Base-by-base conservation (phyloP, 352 stramenopile genomes). In the Phytophthora brassicae region DNA sequence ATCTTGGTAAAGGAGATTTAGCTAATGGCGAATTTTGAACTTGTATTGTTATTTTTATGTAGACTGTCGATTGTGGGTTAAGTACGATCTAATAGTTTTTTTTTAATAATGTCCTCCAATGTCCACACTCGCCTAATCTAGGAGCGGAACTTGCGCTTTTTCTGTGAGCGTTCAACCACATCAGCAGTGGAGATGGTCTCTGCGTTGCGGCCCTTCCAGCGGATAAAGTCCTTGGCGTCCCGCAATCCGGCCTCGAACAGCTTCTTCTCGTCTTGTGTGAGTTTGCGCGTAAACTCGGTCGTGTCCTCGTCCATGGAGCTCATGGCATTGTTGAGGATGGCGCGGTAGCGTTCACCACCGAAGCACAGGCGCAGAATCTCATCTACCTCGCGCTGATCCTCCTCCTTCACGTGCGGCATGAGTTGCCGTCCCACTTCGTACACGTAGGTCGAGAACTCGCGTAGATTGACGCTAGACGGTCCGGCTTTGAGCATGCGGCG, bases 321-420 rank as follows among this genome's bases (percentile, higher is more conserved):
- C 86, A 93, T 92, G 23, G 81, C 78, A 57, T 93, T 90, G 72
- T 94, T 91, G 52, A 94, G 70, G 19, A 94, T 74, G 26, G 77
- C 70, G 31, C 81, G 76, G 68, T 89, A 94, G 14, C 86, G 78
- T 59, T 94, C 84, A 22, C 86, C 84, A 42, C 81, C 77, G 46
- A 89, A 92, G 17, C 80, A 81, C 29, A 92, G 67, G 0, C 82
- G 79, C 71, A 94, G 49, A 65, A 94, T 91, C 66, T 92, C 81
- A 39, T 91, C 77, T 35, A 94, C 86, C 50, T 88, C 81, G 19
- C 62, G 67, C 33, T 73, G 68, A 2, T 76, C 72, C 16, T 62
- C 68, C 17, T 78, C 68, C 5, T 72, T 68, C 24, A 92, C 75
- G 35, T 85, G 66, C 23, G 81, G 77, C 51, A 84, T 57, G 22